phyloP scores from a whole-genome alignment of 352 stramenopile genomes.

The Phytopythium cucurbitacearum region DNA sequence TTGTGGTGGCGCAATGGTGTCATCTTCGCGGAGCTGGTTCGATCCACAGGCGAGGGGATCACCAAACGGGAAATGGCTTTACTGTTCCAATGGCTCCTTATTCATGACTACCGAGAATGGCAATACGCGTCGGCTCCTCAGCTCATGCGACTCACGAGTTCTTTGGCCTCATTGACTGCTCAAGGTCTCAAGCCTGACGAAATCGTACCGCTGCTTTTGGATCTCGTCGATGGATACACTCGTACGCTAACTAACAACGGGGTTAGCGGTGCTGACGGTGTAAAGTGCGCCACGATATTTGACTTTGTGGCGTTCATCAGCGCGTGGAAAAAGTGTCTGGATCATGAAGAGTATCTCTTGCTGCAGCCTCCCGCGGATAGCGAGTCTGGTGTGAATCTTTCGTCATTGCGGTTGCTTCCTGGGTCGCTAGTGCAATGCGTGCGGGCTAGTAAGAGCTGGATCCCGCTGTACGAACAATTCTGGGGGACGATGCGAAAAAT shows the following conservation, averaged over 20 bases:
- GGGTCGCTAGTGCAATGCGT: constrained; percentile 19
- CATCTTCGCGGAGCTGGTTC: constrained; percentile 19
- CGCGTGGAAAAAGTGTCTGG: constrained; percentile 15
- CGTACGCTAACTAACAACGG: constrained; percentile 8
- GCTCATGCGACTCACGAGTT: constrained; percentile 3
- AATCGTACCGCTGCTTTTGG: constrained; percentile 24
- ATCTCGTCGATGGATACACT: constrained; percentile 25
- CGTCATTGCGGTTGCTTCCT: constrained; percentile 12
- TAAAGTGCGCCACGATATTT: constrained; percentile 22
- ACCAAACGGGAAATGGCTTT: constrained; percentile 21
- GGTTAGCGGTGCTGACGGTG: constrained; percentile 3
- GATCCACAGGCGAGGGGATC: constrained; percentile 8
- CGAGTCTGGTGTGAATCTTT: not conserved
- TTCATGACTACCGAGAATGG: constrained; percentile 31
- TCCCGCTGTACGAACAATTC: constrained; percentile 18
- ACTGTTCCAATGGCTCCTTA: constrained; percentile 26
- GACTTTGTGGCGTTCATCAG: constrained; percentile 15
- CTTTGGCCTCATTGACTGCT: constrained; percentile 18
- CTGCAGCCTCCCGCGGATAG: not conserved
- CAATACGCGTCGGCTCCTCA: constrained; percentile 1
- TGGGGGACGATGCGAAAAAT: constrained; percentile 6
- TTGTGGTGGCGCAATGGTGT: constrained; percentile 30
- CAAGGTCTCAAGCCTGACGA: constrained; percentile 10
- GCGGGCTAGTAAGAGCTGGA: constrained; percentile 11
- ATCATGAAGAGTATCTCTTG: constrained; percentile 19